Base-by-base conservation (phyloP, 257 asterid genomes). In the Penstemon barbatus region DNA sequence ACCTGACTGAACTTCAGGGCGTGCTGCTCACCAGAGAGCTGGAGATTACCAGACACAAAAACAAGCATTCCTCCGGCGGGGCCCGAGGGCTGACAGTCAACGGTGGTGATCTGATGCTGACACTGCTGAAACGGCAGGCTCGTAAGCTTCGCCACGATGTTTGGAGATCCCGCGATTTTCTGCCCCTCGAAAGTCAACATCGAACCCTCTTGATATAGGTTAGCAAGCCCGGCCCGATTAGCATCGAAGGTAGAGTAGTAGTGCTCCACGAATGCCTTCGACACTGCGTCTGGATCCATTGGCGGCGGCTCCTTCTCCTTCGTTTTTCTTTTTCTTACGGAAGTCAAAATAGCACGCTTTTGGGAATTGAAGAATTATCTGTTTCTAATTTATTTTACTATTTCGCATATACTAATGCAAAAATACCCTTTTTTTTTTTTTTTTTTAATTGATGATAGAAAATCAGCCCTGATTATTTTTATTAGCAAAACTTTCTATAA, bases 261-360 rank as follows among this genome's bases (percentile, higher is more conserved):
- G 67, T 74, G 78, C 51, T 61, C 78, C 19, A 74, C 73, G 65
- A 74, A 67, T n/a, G 78, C 78, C 74, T 66, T 74, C 3, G 74
- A 73, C 19, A 74, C 78, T 9, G 78, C 65, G 48, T 74, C 78
- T 46, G 74, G 74, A 74, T 74, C 74, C 78, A 74, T 74, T n/a
- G 48, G 18, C 69, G 69, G 46, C 58, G 36, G 41, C 59, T 18
- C 61, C 50, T 25, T 66, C 68, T 49, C 25, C 43, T 61, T 40
- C 56, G 69, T 7, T 37, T 51, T 44, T 1, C 43, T 19, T 48
- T 50, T 59, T 13, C 39, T 43, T 7, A 12, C 8, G n/a, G 6
- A 59, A 5, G 50, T 59, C 49, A 41, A 40, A 25, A 4, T 61
- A 4, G 53, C 63, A 44, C 53, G 9, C 67, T 25, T 15, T 15